Base-by-base conservation (phyloP, 2,329 filamentous ascomycete genomes). In the Trichoderma hamatum region DNA sequence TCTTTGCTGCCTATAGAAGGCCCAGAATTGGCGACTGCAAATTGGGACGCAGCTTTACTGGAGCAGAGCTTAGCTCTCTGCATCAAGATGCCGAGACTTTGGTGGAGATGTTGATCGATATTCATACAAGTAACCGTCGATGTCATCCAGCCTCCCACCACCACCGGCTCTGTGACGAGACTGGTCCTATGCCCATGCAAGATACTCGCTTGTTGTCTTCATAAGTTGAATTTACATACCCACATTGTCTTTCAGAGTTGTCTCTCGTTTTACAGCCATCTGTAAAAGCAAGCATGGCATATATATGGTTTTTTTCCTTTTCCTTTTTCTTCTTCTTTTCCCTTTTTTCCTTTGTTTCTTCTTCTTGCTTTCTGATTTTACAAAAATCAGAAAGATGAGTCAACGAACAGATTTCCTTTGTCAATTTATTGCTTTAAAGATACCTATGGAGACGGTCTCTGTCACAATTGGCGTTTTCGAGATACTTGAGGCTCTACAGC, bases 1-100 rank as follows among this genome's bases (percentile, higher is more conserved):
- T 88, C 5, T 88, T 88, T 67, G 85, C 85, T 0, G 86, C 84
- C 0, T 88, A 87, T 72, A 81, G 85, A 26, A 83, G 84, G 70
- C 83, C 84, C 19, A 78, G 79, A 52, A 75, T 74, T 9, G 81
- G 81, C 28, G 79, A 79, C 19, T 75, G 74, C 34, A 77, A 78
- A 51, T 74, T 78, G 14, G 77, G 76, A 14, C 79, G 79, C 58
- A 77, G 75, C 68, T 78, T 78, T 36, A 73, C 70, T 26, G 74
- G 78, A 13, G 77, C 77, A 9, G 83, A 86, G 72, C 81, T 88
- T 2, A 80, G 80, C 10, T 78, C 78, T 21, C 77, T 88, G 10
- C 78, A 84, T 69, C 75, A 76, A 26, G 85, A 88, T 71, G 85
- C 85, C 3, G 84, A 86, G 75, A 80, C 80, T 0, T 78, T 88